phyloP scores from a whole-genome alignment of 257 asterid genomes.

The Nicotiana benthamiana region DNA sequence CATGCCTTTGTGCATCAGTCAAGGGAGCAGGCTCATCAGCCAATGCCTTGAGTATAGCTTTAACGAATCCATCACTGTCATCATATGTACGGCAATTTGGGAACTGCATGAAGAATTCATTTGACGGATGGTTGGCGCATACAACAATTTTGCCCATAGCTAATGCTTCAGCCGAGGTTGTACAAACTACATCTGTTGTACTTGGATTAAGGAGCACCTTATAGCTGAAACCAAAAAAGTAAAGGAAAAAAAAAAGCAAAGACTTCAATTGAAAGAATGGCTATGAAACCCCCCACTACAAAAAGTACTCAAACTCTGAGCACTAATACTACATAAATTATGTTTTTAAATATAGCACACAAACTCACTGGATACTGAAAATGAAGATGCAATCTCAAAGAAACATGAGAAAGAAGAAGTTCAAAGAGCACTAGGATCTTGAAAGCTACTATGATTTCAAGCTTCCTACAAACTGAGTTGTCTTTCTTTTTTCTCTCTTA shows the following conservation, averaged over 20 bases:
- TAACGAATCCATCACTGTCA: slow-evolving; percentile 58
- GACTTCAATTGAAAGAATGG: no score
- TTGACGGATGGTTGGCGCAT: slow-evolving; percentile 92
- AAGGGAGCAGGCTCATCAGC: slow-evolving; percentile 67
- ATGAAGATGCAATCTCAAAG: not conserved
- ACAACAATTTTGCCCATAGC: slow-evolving; percentile 97
- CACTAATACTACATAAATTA: no score
- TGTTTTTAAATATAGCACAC: no score
- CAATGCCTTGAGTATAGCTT: slow-evolving; percentile 59
- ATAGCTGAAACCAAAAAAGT: slow-evolving; percentile 36
- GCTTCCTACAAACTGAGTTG: not conserved
- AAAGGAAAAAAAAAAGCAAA: no score
- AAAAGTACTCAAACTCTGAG: not conserved
- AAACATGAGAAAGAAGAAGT: not conserved
- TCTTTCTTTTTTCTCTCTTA: no score
- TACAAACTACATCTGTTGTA: slow-evolving; percentile 98
- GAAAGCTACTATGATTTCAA: not conserved
- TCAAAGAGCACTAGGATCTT: not conserved
- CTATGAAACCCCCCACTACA: no score
- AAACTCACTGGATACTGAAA: not conserved
- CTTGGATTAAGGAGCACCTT: slow-evolving; percentile 92
- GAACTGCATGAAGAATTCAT: slow-evolving; percentile 94
- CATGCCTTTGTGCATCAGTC: slow-evolving; percentile 63
- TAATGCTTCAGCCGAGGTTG: slow-evolving; percentile 92
- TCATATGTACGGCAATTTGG: slow-evolving; percentile 84